Evolutionary conservation across 805 yeast genomes (phyloP).

Genomic region (Naumovozyma castellii): DNA sequence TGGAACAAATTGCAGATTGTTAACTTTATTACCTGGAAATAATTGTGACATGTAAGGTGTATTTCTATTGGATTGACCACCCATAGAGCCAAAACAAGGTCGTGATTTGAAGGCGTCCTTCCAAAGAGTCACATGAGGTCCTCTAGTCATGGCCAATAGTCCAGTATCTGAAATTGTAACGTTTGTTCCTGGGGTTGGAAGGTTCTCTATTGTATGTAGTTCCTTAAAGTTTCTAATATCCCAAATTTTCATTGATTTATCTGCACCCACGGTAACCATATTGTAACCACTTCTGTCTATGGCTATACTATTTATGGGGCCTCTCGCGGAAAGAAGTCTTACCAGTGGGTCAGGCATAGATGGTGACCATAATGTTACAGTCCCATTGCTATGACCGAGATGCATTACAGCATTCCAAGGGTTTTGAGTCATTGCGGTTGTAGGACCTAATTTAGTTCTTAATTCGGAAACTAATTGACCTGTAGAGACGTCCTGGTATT

Average conservation of each 20-base stretch:
- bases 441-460: slow-evolving; percentile 84
- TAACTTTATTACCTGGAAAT: slow-evolving; percentile 66
- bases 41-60: slow-evolving; percentile 90
- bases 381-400: slow-evolving; percentile 87
- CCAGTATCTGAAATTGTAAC: slow-evolving; percentile 82
- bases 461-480: slow-evolving; percentile 78
- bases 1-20: slow-evolving; percentile 69
- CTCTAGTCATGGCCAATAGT: slow-evolving; percentile 83
- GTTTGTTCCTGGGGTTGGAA: slow-evolving; percentile 79
- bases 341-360: slow-evolving; percentile 76
- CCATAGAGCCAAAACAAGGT: slow-evolving; percentile 39
- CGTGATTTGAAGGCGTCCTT: slow-evolving; percentile 64
- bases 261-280: slow-evolving; percentile 90
- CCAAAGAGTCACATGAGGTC: slow-evolving; percentile 92
- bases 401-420: slow-evolving; percentile 95
- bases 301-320: slow-evolving; percentile 79
- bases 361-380: slow-evolving; percentile 91
- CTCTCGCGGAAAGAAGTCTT: slow-evolving; percentile 70
- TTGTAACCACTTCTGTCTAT: slow-evolving; percentile 86
- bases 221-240: slow-evolving; percentile 79
- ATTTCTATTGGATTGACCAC: slow-evolving; percentile 29
- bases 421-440: slow-evolving; percentile 78
- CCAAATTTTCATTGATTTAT: slow-evolving; percentile 80
- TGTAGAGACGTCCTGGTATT: slow-evolving; percentile 92
- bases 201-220: slow-evolving; percentile 46